Evolutionary conservation across 495 filamentous ascomycete species (phyloP).

Genomic region (Aspergillus nidulans): DNA sequence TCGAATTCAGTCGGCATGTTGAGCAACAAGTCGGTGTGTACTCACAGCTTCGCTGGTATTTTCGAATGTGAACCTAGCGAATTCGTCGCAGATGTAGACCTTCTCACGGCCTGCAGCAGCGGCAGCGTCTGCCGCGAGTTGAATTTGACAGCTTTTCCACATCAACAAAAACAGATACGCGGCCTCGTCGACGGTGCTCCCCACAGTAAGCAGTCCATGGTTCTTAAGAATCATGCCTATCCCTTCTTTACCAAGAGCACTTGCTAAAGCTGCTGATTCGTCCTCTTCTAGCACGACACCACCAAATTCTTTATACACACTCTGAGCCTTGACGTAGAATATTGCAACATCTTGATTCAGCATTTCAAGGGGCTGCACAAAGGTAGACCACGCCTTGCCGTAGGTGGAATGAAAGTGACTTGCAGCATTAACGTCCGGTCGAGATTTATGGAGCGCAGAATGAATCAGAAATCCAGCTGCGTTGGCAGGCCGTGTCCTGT

Average conservation of each 20-base stretch:
- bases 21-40: neutral
- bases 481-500: constrained; percentile 30
- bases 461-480: constrained; percentile 59
- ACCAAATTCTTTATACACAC: constrained; percentile 51
- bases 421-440: constrained; percentile 32
- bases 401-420: constrained; percentile 29
- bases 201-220: constrained; percentile 52
- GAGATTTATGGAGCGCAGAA: constrained; percentile 24
- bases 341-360: constrained; percentile 28
- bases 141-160: constrained; percentile 49
- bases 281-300: constrained; percentile 51
- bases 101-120: constrained; percentile 33
- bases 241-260: constrained; percentile 44
- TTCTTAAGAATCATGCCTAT: constrained; percentile 49
- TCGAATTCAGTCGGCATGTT: neutral
- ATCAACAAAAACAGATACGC: constrained; percentile 49
- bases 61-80: constrained; percentile 49
- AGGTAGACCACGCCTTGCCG: constrained; percentile 23
- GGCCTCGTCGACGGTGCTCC: constrained; percentile 53
- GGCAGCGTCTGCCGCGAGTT: constrained; percentile 49
- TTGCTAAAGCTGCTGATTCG: constrained; percentile 49
- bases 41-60: constrained; percentile 43
- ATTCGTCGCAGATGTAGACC: constrained; percentile 44
- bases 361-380: constrained; percentile 29
- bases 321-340: constrained; percentile 45